These are phyloP conservation scores for Arachis monticola DNA, from an alignment of 331 rosid species.

Conservation along the genomic window DNA sequence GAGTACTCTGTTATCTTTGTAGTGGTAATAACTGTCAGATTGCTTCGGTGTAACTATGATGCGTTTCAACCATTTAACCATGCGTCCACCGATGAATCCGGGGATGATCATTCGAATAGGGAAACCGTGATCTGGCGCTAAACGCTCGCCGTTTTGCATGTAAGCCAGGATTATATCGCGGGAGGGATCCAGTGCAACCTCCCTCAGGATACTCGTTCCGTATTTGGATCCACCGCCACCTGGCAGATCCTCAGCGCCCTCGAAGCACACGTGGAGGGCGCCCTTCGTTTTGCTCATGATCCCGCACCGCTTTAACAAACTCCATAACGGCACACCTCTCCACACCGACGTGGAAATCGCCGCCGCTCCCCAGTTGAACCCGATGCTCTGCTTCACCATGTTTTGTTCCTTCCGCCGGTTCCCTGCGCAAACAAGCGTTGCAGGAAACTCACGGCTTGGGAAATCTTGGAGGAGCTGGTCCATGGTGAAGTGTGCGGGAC, in stretches of 20 bases:
- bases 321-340: slow-evolving; percentile 64
- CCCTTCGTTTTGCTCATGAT: slow-evolving; percentile 52
- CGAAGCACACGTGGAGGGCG: slow-evolving; percentile 75
- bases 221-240: slow-evolving; percentile 91
- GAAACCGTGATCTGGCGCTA: slow-evolving; percentile 83
- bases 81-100: slow-evolving; percentile 79
- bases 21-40: slow-evolving; percentile 67
- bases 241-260: slow-evolving; percentile 80
- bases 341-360: slow-evolving; percentile 75
- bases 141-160: slow-evolving; percentile 76
- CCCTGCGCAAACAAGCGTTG: slow-evolving; percentile 75
- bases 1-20: slow-evolving; percentile 69
- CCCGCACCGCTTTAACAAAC: slow-evolving; percentile 64
- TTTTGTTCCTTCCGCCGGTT: slow-evolving; percentile 85
- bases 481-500: slow-evolving; percentile 65
- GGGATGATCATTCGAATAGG: slow-evolving; percentile 81
- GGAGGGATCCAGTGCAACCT: slow-evolving; percentile 75
- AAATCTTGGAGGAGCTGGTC: slow-evolving; percentile 63
- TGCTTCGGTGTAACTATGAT: slow-evolving; percentile 68
- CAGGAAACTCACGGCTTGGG: slow-evolving; percentile 57
- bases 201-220: slow-evolving; percentile 64
- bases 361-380: slow-evolving; percentile 86
- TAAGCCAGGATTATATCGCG: slow-evolving; percentile 75
- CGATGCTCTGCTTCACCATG: slow-evolving; percentile 74
- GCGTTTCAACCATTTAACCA: slow-evolving; percentile 90